Evolutionary conservation across 768 basidiomycete genomes (phyloP).

Genomic region (Hirschioporus abietinus): DNA sequence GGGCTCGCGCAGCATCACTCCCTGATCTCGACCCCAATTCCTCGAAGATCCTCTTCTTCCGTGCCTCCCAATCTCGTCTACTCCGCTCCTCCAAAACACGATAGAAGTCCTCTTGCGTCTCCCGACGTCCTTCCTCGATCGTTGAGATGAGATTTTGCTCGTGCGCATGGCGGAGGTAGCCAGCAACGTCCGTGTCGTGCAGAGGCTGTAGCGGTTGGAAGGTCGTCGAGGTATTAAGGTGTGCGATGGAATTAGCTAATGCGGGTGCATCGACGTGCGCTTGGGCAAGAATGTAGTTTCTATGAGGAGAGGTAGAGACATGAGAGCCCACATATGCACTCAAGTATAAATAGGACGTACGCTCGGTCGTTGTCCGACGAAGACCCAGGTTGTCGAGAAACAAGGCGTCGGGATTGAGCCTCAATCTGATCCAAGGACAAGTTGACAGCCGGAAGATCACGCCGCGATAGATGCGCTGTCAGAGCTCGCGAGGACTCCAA

Average conservation of each 20-base stretch:
- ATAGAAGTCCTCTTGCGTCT: slow-evolving; percentile 84
- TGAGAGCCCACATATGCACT: slow-evolving; percentile 6
- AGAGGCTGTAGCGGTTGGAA: slow-evolving; percentile 88
- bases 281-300: slow-evolving; percentile 89
- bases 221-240: slow-evolving; percentile 74
- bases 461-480: slow-evolving; percentile 69
- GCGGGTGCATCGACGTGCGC: slow-evolving; percentile 93
- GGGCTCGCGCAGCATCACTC: neutral
- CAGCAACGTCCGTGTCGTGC: slow-evolving; percentile 90
- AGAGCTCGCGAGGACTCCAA: slow-evolving; percentile 66
- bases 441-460: slow-evolving; percentile 83
- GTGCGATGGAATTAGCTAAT: slow-evolving; percentile 75
- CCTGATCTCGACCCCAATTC: slow-evolving; percentile 52
- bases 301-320: slow-evolving; percentile 24
- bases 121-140: slow-evolving; percentile 83
- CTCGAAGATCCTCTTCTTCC: slow-evolving; percentile 86
- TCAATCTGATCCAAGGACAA: slow-evolving; percentile 95
- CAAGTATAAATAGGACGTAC: slow-evolving; percentile 36
- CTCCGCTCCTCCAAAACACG: slow-evolving; percentile 70
- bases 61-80: slow-evolving; percentile 81
- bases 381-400: slow-evolving; percentile 60
- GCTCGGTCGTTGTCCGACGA: slow-evolving; percentile 68
- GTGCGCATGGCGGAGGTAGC: slow-evolving; percentile 92
- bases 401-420: slow-evolving; percentile 81
- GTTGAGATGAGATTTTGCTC: slow-evolving; percentile 93